Evolutionary conservation across 2,329 filamentous ascomycete genomes (phyloP), one percentile per base, ranked within the genome.

Genomic region (Chaetomium sp.): DNA sequence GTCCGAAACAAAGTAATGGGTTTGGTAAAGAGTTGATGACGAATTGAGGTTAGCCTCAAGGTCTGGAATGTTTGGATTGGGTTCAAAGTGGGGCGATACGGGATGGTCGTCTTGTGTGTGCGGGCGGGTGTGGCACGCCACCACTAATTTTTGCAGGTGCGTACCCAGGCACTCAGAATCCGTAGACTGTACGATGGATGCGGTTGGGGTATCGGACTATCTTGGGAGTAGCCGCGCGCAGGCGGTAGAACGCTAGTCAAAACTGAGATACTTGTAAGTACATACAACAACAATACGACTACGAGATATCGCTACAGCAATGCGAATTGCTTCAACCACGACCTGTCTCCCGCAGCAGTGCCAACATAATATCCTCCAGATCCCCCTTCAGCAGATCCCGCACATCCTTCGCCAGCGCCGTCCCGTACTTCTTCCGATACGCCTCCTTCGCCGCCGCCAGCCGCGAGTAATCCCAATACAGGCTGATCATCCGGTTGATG

Each of bases 361-460:
- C 60, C 45, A 63, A 4, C 9, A 62, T 35, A 12, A 62, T 42
- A 12, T 35, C 51, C 49, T 63, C 62, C 10, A 55, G 7, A 55
- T 63, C 56, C 1, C 55, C 62, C 47, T 53, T 63, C 2, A 63
- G 21, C 25, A 49, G 2, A 19, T 33, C 62, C 33, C 55, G 59
- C 1, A 63, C 62, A 4, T 63, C 33, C 33, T 35, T 59, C 2
- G 31, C 62, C 45, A 63, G 6, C 0, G 25, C 13, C 9, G 23
- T 16, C 7, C 38, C 13, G 16, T 33, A 63, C 49, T 21, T 47
- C 55, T 47, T 63, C 47, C 12, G 6, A 10, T 63, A 63, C 33
- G 62, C 62, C 19, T 33, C 25, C 55, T 63, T 63, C 13, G 62
- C 62, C n/a, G 62, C 55, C 23, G 51, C 8, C 23, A 59, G 25